Percentiles rank a stretch among this genome's conserved stretches.
Conservation (phyloP, 2,329 filamentous ascomycete genomes). For the Ceratocystis cubensis region DNA sequence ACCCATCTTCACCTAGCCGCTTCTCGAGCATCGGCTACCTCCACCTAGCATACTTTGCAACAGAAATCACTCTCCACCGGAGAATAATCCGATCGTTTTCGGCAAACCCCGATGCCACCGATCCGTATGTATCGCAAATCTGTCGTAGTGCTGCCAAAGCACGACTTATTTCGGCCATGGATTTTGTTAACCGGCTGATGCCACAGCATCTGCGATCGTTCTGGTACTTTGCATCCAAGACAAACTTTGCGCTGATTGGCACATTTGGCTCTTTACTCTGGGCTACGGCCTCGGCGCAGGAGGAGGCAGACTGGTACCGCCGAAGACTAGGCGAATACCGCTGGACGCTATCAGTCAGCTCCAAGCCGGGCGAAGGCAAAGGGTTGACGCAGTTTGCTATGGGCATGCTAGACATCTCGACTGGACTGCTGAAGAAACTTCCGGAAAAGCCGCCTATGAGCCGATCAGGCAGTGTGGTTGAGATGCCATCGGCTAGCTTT, state of each 20-base stretch:
- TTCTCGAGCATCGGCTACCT: slow-evolving; percentile 60
- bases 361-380: slow-evolving; percentile 51
- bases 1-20: slow-evolving; percentile 28
- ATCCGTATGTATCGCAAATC: slow-evolving; percentile 79
- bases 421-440: slow-evolving; percentile 53
- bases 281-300: slow-evolving; percentile 73
- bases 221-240: slow-evolving; percentile 81
- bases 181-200: slow-evolving; percentile 87
- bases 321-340: slow-evolving; percentile 75
- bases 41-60: slow-evolving; percentile 84
- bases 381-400: slow-evolving; percentile 58
- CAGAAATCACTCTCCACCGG: slow-evolving; percentile 84
- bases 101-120: slow-evolving; percentile 35
- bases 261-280: slow-evolving; percentile 85
- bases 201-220: slow-evolving; percentile 79
- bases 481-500: slow-evolving; percentile 29
- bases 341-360: slow-evolving; percentile 84
- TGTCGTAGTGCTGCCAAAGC: slow-evolving; percentile 90
- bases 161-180: slow-evolving; percentile 87
- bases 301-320: slow-evolving; percentile 89
- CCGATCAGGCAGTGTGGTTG: slow-evolving; percentile 38
- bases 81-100: slow-evolving; percentile 74
- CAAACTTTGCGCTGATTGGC: slow-evolving; percentile 88
- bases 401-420: slow-evolving; percentile 62
- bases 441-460: slow-evolving; percentile 59